Evolutionary conservation across 2,329 filamentous ascomycete species (phyloP).

Genomic region (Penicillium hordei): DNA sequence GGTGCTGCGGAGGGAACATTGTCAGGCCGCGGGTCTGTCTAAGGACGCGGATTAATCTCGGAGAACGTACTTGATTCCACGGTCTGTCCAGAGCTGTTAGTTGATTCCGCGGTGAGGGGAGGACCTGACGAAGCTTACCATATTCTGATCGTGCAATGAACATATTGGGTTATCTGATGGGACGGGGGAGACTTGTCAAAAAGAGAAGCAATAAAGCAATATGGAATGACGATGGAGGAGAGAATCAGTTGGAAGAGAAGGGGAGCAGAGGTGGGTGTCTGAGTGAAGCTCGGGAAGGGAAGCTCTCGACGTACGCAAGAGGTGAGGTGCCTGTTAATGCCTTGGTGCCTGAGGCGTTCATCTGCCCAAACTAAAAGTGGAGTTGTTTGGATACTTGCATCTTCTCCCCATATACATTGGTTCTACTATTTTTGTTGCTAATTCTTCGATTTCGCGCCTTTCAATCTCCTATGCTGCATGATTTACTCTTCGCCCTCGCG

Average conservation of each 20-base stretch:
- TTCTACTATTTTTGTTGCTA: neutral
- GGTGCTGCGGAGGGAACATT: constrained; percentile 61
- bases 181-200: constrained; percentile 3
- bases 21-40: constrained; percentile 24
- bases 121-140: constrained; percentile 61
- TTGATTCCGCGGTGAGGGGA: constrained; percentile 16
- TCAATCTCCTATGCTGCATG: constrained; percentile 24
- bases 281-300: constrained; percentile 30
- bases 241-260: constrained; percentile 6
- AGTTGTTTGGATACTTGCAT: constrained; percentile 18
- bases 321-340: constrained; percentile 31
- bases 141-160: constrained; percentile 99
- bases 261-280: constrained; percentile 22
- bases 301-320: constrained; percentile 41
- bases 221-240: constrained; percentile 6
- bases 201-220: constrained; percentile 2
- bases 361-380: constrained; percentile 15
- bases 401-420: constrained; percentile 4
- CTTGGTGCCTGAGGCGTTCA: constrained; percentile 23
- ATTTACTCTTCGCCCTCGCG: constrained; percentile 22
- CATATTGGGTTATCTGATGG: constrained; percentile 64
- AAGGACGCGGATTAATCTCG: neutral
- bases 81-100: constrained; percentile 60
- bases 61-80: constrained; percentile 84
- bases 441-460: constrained; percentile 1